These are phyloP conservation scores for Pseudevernia furfuracea DNA, from an alignment of 495 filamentous ascomycete genomes.

Conservation along the genomic window DNA sequence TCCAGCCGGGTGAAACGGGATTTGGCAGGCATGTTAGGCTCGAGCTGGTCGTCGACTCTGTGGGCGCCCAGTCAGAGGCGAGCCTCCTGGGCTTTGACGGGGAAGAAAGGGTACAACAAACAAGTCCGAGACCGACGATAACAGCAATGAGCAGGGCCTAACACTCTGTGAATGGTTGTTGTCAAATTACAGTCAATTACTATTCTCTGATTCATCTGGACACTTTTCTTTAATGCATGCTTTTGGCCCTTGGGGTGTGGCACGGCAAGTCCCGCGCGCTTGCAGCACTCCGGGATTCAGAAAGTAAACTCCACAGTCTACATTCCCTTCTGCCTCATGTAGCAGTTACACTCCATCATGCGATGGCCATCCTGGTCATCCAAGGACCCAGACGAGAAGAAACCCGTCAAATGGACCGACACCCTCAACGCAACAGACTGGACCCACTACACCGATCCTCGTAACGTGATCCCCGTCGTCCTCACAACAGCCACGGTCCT, in stretches of 20 bases:
- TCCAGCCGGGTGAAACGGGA: conserved; percentile 93
- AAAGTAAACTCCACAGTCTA: conserved; percentile 6
- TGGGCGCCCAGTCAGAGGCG: conserved; percentile 17
- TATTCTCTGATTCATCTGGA: conserved; percentile 5
- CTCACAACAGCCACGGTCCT: conserved; percentile 64
- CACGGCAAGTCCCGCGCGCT: conserved; percentile 10
- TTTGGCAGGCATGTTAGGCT: conserved; percentile 42
- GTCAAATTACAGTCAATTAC: neutral
- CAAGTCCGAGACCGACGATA: neutral
- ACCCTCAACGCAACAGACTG: conserved; percentile 52
- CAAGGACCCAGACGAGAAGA: conserved; percentile 25
- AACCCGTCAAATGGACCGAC: conserved; percentile 40
- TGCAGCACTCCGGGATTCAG: neutral
- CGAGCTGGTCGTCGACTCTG: conserved; percentile 16
- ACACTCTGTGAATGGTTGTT: neutral
- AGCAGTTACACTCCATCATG: conserved; percentile 32
- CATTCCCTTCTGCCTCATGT: neutral
- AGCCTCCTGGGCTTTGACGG: conserved; percentile 29
- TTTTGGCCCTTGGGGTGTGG: conserved; percentile 10
- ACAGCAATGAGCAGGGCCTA: neutral
- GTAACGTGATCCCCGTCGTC: conserved; percentile 57
- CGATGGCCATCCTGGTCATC: conserved; percentile 47
- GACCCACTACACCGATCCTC: conserved; percentile 57
- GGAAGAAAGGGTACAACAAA: neutral
- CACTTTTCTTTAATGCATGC: conserved; percentile 7